Evolutionary conservation across 1,284 basidiomycete genomes (phyloP), one percentile per base, ranked within the genome.

Genomic region (Naganishia sp.): DNA sequence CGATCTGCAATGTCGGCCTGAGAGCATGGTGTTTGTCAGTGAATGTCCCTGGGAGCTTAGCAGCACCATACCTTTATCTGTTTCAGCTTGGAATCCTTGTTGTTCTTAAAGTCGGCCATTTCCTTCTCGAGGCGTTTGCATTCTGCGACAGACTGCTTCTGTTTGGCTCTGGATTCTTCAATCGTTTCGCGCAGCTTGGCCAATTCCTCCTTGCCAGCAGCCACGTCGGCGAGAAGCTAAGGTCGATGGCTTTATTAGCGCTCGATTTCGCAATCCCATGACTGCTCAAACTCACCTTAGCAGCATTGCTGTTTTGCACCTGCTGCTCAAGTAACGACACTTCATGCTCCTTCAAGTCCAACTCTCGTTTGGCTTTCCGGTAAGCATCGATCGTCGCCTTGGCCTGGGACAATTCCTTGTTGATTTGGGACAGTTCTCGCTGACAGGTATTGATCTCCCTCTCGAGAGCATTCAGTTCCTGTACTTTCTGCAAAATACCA

Each of bases 91-190:
- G 92, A 92, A 66, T 97, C 95, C 78, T 97, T 96, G 83, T 99
- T 94, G 78, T 93, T 89, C 82, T 96, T 94, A 82, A 99, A 97
- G 82, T 99, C 96, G 63, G 87, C 87, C 93, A 99, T 98, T 77
- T 99, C 96, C 74, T 88, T 89, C 80, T 98, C 90, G 28, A 98
- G 86, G 70, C 89, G 90, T 80, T 88, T 88, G 75, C 87, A 86
- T 69, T 98, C 94, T 0, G 83, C 86, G 63, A 87, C 82, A 0
- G 92, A 91, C 2, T 82, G 83, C 71, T 86, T 85, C 76, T 95
- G 90, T 74, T 90, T 90, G 65, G 87, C 83, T 75, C 89, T 87
- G 7, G 92, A 88, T 0, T 80, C 80, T 64, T 86, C 80, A 39
- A 93, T 83, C 1, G 87, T 85, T 18, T 81, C 79, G 64, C 86